Evolutionary conservation across 257 asterid species (phyloP).

Genomic region (Ocimum tenuiflorum): DNA sequence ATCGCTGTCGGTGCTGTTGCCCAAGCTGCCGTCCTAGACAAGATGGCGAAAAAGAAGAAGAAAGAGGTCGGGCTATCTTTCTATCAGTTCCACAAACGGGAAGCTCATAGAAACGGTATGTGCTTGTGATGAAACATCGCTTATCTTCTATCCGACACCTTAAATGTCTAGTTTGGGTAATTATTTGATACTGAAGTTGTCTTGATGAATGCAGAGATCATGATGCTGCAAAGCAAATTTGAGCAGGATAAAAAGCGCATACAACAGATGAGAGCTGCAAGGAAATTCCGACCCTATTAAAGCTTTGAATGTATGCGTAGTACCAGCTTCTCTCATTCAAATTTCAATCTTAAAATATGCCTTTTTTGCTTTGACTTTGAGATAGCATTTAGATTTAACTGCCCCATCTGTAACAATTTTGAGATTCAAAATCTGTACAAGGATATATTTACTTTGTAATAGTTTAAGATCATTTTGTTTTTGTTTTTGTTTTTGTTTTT

Average conservation of each 20-base stretch:
- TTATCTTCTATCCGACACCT: neutral
- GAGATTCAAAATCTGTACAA: too few relatives aligned
- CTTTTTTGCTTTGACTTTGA: too few relatives aligned
- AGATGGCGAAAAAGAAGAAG: slow-evolving; percentile 61
- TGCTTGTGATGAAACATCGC: neutral
- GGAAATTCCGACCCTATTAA: slow-evolving; percentile 79
- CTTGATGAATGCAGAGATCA: slow-evolving; percentile 52
- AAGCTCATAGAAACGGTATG: slow-evolving; percentile 79
- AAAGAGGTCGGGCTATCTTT: slow-evolving; percentile 62
- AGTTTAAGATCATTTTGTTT: too few relatives aligned
- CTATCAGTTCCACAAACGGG: slow-evolving; percentile 81
- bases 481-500: too few relatives aligned
- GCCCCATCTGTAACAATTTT: too few relatives aligned
- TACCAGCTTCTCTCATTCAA: too few relatives aligned
- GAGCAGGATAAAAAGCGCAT: slow-evolving; percentile 90
- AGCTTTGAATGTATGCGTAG: too few relatives aligned
- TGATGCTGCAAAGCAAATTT: slow-evolving; percentile 83
- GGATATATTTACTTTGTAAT: too few relatives aligned
- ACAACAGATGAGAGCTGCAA: slow-evolving; percentile 79
- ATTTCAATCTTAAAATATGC: too few relatives aligned
- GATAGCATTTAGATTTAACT: too few relatives aligned
- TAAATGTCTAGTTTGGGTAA: too few relatives aligned
- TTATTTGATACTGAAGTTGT: neutral
- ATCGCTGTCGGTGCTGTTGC: slow-evolving; percentile 80
- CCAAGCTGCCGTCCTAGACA: slow-evolving; percentile 73